Evolutionary conservation across 345 rosid genomes (phyloP).

Genomic region (Zanthoxylum bungeanum): DNA sequence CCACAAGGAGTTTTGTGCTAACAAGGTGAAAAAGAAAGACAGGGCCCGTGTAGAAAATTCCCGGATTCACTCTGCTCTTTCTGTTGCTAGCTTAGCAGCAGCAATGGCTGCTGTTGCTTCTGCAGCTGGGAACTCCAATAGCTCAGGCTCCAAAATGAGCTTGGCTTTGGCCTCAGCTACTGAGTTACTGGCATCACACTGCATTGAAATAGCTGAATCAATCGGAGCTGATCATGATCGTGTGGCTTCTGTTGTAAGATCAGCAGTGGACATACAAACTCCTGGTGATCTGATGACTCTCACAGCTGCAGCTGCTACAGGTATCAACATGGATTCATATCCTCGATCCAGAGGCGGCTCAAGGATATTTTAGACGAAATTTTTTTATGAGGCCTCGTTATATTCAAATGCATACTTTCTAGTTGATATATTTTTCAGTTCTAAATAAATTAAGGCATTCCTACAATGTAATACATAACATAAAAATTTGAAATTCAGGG

Average conservation of each 20-base stretch:
- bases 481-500: no score
- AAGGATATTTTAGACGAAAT: no score
- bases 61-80: slow-evolving; percentile 65
- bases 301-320: slow-evolving; percentile 98
- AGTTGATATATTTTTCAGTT: no score
- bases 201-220: slow-evolving; percentile 78
- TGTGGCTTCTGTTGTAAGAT: slow-evolving; percentile 61
- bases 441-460: no score
- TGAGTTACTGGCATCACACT: slow-evolving; percentile 84
- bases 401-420: no score
- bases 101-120: slow-evolving; percentile 84
- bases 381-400: no score
- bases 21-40: slow-evolving; percentile 67
- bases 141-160: slow-evolving; percentile 59
- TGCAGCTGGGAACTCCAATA: slow-evolving; percentile 44
- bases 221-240: slow-evolving; percentile 78
- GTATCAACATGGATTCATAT: no score
- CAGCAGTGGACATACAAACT: slow-evolving; percentile 75
- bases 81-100: slow-evolving; percentile 92
- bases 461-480: no score
- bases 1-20: slow-evolving; percentile 48
- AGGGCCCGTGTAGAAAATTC: slow-evolving; percentile 73
- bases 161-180: slow-evolving; percentile 81
- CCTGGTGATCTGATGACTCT: slow-evolving; percentile 89
- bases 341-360: no score